Conservation (phyloP, 139 green algal genomes). For the Axilococcus clingmanii region DNA sequence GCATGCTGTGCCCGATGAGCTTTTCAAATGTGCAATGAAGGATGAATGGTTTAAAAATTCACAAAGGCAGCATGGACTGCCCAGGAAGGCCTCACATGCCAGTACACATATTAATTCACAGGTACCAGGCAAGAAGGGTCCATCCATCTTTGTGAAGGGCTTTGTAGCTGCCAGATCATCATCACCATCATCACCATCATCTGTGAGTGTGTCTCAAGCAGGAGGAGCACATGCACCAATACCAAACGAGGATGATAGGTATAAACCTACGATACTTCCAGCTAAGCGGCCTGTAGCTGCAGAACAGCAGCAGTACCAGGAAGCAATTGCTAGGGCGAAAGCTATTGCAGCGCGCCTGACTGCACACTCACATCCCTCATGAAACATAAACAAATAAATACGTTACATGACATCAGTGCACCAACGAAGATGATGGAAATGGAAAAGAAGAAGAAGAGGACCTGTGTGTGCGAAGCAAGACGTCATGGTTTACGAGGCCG, state of each 20-base stretch:
- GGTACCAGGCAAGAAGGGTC: slow-evolving; percentile 4
- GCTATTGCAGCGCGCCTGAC: slow-evolving; percentile 20
- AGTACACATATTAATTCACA: slow-evolving; percentile 4
- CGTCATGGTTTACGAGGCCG: too few species aligned
- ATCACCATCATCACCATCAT: background rate
- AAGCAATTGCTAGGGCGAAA: slow-evolving; percentile 11
- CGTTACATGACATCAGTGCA: background rate
- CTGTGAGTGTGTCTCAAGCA: background rate
- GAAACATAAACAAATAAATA: slow-evolving; percentile 4
- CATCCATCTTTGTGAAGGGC: slow-evolving; percentile 47
- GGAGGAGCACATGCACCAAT: background rate
- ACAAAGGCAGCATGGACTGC: background rate
- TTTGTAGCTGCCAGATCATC: slow-evolving; percentile 32
- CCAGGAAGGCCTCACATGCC: background rate
- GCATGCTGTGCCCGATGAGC: slow-evolving; percentile 55
- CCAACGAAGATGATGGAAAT: too few species aligned
- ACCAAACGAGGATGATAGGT: background rate
- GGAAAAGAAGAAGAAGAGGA: too few species aligned
- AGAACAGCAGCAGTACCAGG: background rate
- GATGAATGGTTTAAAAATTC: slow-evolving; percentile 18
- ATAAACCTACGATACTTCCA: background rate
- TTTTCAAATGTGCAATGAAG: slow-evolving; percentile 62
- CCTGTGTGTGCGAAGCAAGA: too few species aligned
- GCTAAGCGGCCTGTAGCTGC: background rate
- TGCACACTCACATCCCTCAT: slow-evolving; percentile 7